Evolutionary conservation across 31 red algal species (phyloP), one percentile per base, ranked within the genome.

Genomic region (Odonthalia washingtoniensis): DNA sequence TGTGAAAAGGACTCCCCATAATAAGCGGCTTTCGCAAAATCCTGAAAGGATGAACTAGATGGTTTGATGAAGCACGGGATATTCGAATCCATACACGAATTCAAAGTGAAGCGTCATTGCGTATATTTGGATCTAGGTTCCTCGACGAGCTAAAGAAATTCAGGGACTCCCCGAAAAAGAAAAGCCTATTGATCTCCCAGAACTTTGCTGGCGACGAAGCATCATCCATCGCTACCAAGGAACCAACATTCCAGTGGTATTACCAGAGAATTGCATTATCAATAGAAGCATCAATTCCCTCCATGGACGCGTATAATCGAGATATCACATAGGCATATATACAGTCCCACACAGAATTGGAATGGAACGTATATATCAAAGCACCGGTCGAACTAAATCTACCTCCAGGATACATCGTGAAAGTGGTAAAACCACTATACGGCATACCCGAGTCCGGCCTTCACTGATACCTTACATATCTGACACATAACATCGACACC

Each of bases 311-410:
- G 28, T 30, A 70, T 26, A 33, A 12, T 21, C 9, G 66, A 33
- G 66, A 70, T 30, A 70, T 70, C 9, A 33, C 66, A n/a, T n/a
- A n/a, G n/a, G n/a, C n/a, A n/a, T 70, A 30, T 36, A 26, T 70
- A 6, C 66, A 70, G 66, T 70, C 66, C 9, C 5, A 72, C 28
- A 39, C 67, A 1, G 78, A 82, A 82, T 33, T 49, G 81, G 67
- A 72, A 68, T 57, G 16, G 70, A 18, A 85, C 41, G 2, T 85
- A 74, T 65, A 40, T 53, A 1, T 24, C 18, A 3, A 35, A 85
- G 17, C 67, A 85, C 33, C n/a, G n/a, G n/a, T n/a, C n/a, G n/a
- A n/a, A n/a, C n/a, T n/a, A n/a, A n/a, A n/a, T n/a, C n/a, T n/a
- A n/a, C n/a, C n/a, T n/a, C n/a, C n/a, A n/a, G n/a, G n/a, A n/a